Percentiles rank a stretch among this genome's conserved stretches.
phyloP scores from a whole-genome alignment of 2,329 filamentous ascomycete genomes.

The Purpureocillium takamizusanense region DNA sequence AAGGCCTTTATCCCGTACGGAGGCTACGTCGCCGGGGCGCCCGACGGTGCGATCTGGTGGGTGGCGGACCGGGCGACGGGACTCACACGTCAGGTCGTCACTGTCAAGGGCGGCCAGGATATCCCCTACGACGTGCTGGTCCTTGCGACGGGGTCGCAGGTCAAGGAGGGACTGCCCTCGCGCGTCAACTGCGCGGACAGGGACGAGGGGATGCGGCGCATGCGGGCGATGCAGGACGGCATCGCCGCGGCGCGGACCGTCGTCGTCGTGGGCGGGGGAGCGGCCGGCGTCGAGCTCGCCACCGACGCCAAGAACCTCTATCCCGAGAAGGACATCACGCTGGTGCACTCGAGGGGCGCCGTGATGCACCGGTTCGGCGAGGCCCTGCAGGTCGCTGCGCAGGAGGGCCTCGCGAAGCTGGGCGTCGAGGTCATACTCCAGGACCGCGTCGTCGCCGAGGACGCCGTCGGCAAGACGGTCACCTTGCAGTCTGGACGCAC shows the following conservation, averaged over 20 bases:
- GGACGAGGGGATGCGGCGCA: conserved; percentile 27
- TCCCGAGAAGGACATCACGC: conserved; percentile 44
- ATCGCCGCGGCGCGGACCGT: conserved; percentile 33
- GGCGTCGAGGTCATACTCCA: conserved; percentile 41
- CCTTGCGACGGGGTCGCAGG: conserved; percentile 46
- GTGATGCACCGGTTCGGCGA: conserved; percentile 45
- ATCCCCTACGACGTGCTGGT: conserved; percentile 46
- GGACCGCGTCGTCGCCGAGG: conserved; percentile 32
- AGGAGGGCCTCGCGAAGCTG: conserved; percentile 33
- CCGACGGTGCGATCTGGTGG: conserved; percentile 26
- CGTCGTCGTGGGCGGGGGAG: conserved; percentile 48
- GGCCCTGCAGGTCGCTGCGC: conserved; percentile 27
- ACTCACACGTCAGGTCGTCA: conserved; percentile 27
- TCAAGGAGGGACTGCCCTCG: conserved; percentile 35
- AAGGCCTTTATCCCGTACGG: conserved; percentile 54
- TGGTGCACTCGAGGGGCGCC: conserved; percentile 47
- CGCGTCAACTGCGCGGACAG: conserved; percentile 35
- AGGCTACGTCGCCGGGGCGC: conserved; percentile 24
- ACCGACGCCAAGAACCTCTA: conserved; percentile 48
- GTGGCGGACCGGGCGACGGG: conserved; percentile 30
- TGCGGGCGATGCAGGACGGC: conserved; percentile 34
- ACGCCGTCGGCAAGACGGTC: conserved; percentile 26
- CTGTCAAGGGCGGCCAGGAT: conserved; percentile 29
- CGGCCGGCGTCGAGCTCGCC: conserved; percentile 53
- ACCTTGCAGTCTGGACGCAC: conserved; percentile 33